These are phyloP conservation scores for Glebionis coronaria DNA, from an alignment of 129 eudicot genomes.

Conservation along the genomic window DNA sequence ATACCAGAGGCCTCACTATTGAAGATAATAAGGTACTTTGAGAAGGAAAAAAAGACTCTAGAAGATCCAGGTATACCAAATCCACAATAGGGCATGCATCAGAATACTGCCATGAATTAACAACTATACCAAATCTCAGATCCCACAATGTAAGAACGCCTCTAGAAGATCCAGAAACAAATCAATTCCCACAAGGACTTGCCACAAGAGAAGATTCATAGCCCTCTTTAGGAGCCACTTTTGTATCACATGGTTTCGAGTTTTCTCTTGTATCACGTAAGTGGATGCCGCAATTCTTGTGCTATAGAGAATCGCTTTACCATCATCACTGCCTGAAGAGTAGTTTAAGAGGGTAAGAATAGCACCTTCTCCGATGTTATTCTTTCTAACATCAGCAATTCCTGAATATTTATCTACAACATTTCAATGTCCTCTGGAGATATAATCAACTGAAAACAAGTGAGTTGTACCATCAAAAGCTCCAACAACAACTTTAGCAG, in stretches of 20 bases:
- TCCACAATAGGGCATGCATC: slow-evolving; percentile 66
- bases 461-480: slow-evolving; percentile 81
- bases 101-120: slow-evolving; percentile 84
- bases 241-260: slow-evolving; percentile 59
- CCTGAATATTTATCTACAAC: slow-evolving; percentile 92
- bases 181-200: slow-evolving; percentile 95
- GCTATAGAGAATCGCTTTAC: slow-evolving; percentile 70
- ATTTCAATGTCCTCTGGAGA: slow-evolving; percentile 75
- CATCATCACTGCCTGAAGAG: slow-evolving; percentile 56
- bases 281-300: slow-evolving; percentile 82
- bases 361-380: slow-evolving; percentile 69
- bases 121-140: slow-evolving; percentile 84
- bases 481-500: slow-evolving; percentile 87
- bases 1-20: slow-evolving; percentile 80
- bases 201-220: slow-evolving; percentile 70
- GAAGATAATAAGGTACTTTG: slow-evolving; percentile 51
- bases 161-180: slow-evolving; percentile 94
- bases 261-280: slow-evolving; percentile 71
- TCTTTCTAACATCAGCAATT: slow-evolving; percentile 72
- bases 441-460: slow-evolving; percentile 77
- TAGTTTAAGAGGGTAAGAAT: slow-evolving; percentile 66
- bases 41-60: slow-evolving; percentile 85
- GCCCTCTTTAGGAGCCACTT: slow-evolving; percentile 78
- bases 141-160: slow-evolving; percentile 97
- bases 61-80: no score